Percentiles rank a stretch among this genome's conserved stretches.
Evolutionary conservation across 768 basidiomycete genomes (phyloP).

Genomic region (Pleurotus eryngii): DNA sequence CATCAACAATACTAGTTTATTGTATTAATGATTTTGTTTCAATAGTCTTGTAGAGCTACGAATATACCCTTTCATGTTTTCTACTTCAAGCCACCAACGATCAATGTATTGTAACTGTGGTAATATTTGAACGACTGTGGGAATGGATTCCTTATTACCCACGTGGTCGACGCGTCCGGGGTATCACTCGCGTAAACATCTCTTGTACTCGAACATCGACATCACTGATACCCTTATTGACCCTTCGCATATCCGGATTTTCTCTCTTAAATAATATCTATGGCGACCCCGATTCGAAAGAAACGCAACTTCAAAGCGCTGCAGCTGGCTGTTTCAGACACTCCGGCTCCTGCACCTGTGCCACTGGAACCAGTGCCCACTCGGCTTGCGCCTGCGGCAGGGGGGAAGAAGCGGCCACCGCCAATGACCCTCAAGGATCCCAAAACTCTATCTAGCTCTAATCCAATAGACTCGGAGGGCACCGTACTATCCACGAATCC

Average conservation of each 20-base stretch:
- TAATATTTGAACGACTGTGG: not conserved
- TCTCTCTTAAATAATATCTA: slow-evolving; percentile 13
- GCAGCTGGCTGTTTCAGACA: slow-evolving; percentile 59
- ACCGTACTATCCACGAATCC: slow-evolving; percentile 29
- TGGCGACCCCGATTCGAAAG: slow-evolving; percentile 72
- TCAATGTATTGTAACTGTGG: no score
- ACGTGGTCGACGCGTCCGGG: not conserved
- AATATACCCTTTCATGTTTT: no score
- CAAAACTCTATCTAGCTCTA: slow-evolving; percentile 45
- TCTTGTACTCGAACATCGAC: not conserved
- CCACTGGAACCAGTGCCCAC: slow-evolving; percentile 41
- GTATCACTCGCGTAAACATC: not conserved
- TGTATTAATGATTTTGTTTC: slow-evolving; percentile 7
- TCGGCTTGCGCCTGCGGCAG: slow-evolving; percentile 44
- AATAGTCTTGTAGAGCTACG: not conserved
- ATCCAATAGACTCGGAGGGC: slow-evolving; percentile 29
- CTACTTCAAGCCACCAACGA: no score
- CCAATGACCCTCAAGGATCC: slow-evolving; percentile 81
- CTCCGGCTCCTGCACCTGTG: slow-evolving; percentile 31
- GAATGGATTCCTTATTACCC: not conserved
- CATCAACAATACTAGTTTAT: slow-evolving; percentile 1
- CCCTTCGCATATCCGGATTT: not conserved
- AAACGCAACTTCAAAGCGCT: slow-evolving; percentile 91
- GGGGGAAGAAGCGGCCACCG: slow-evolving; percentile 73
- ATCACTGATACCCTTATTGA: not conserved